Evolutionary conservation across 164 flowering plant species (phyloP).

Genomic region (Nymphaea thermarum): DNA sequence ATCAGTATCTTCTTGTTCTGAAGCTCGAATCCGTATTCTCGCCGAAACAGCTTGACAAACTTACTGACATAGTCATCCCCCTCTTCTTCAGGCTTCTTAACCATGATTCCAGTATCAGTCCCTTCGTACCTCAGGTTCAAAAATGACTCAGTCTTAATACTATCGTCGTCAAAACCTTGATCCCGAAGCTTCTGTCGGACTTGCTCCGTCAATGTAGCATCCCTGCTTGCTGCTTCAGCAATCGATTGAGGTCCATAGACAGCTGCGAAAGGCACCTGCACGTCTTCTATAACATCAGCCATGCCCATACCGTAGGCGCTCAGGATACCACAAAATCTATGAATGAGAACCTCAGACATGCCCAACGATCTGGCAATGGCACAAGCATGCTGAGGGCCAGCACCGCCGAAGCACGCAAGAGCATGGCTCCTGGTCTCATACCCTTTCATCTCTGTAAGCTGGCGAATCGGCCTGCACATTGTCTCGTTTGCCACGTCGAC

Average conservation of each 20-base stretch:
- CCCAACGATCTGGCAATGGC: slow-evolving; percentile 91
- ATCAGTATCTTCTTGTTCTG: slow-evolving; percentile 69
- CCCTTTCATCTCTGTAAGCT: slow-evolving; percentile 96
- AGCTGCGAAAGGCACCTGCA: slow-evolving; percentile 88
- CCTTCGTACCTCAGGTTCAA: slow-evolving; percentile 90
- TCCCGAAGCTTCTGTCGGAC: slow-evolving; percentile 53
- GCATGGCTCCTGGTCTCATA: slow-evolving; percentile 93
- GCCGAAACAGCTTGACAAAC: slow-evolving; percentile 71
- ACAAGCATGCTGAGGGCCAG: slow-evolving; percentile 98
- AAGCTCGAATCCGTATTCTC: slow-evolving; percentile 86
- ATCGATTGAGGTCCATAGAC: slow-evolving; percentile 56
- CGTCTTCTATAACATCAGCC: slow-evolving; percentile 95
- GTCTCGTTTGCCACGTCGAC: slow-evolving; percentile 97
- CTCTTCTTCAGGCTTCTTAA: slow-evolving; percentile 35
- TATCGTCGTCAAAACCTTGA: slow-evolving; percentile 68
- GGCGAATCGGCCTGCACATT: slow-evolving; percentile 97
- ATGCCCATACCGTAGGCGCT: slow-evolving; percentile 99
- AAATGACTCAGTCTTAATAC: slow-evolving; percentile 52
- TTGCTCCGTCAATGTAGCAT: slow-evolving; percentile 36
- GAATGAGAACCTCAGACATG: slow-evolving; percentile 87
- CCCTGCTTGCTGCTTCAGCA: slow-evolving; percentile 54
- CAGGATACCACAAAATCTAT: slow-evolving; percentile 86
- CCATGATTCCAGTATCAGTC: slow-evolving; percentile 98
- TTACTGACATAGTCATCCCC: slow-evolving; percentile 50
- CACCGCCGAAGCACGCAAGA: slow-evolving; percentile 98